phyloP scores from a whole-genome alignment of 495 filamentous ascomycete genomes.

The Tuber borchii region DNA sequence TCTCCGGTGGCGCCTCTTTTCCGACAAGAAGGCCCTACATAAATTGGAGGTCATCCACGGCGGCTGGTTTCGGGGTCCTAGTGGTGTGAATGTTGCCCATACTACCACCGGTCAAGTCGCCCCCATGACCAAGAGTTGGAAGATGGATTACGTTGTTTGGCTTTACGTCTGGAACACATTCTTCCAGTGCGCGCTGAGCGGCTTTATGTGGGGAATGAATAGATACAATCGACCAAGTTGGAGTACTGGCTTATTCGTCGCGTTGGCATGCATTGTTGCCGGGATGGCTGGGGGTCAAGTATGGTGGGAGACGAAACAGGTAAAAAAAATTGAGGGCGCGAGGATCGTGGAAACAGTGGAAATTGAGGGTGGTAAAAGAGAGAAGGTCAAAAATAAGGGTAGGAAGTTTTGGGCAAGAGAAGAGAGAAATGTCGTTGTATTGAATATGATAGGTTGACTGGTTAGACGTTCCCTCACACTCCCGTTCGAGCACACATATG shows the following conservation, averaged over 20 bases:
- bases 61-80: conserved; percentile 63
- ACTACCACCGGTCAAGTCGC: conserved; percentile 57
- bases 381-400: conserved; percentile 45
- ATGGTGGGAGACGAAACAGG: conserved; percentile 57
- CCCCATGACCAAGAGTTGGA: conserved; percentile 62
- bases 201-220: conserved; percentile 75
- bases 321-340: conserved; percentile 61
- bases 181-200: conserved; percentile 61
- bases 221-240: conserved; percentile 63
- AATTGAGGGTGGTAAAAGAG: conserved; percentile 42
- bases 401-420: conserved; percentile 4
- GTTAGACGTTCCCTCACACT: not conserved
- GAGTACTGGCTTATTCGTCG: conserved; percentile 68
- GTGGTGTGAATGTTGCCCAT: conserved; percentile 36
- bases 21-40: conserved; percentile 52
- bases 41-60: conserved; percentile 60
- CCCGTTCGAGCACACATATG: not conserved
- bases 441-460: not conserved
- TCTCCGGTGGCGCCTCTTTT: conserved; percentile 54
- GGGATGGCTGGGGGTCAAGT: conserved; percentile 62
- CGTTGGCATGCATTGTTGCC: conserved; percentile 60
- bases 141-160: conserved; percentile 74
- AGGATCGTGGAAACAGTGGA: conserved; percentile 46
- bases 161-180: conserved; percentile 68
- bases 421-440: not conserved